A percentile compares a stretch with the other conserved stretches of the same genome.
phyloP scores from a whole-genome alignment of 1,139 yeast species.

The Candida sp. region DNA sequence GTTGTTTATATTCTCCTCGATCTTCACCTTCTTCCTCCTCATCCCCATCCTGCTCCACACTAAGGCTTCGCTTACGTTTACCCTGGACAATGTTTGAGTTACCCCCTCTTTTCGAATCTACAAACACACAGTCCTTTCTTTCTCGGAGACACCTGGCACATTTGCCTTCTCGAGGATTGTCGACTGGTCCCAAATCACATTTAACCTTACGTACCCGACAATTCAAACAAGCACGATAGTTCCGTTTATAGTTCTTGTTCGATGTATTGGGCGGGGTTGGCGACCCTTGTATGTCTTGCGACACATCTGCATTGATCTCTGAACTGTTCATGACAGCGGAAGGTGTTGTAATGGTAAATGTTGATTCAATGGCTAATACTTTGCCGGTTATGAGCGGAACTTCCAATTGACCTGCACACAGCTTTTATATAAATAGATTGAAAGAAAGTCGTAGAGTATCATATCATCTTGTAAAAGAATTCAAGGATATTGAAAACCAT shows the following conservation, averaged over 20 bases:
- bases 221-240: slow-evolving; percentile 79
- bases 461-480: too few relatives aligned
- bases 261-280: neutral
- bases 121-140: slow-evolving; percentile 76
- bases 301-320: slow-evolving; percentile 1
- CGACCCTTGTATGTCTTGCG: neutral
- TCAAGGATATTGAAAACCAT: too few relatives aligned
- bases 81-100: slow-evolving; percentile 44
- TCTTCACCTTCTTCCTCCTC: neutral
- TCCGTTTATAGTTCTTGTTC: slow-evolving; percentile 43
- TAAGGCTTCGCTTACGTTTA: slow-evolving; percentile 13
- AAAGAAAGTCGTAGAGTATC: too few relatives aligned
- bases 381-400: neutral
- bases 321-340: neutral
- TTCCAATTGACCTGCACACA: neutral
- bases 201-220: slow-evolving; percentile 81
- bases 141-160: slow-evolving; percentile 85
- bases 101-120: slow-evolving; percentile 61
- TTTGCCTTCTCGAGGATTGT: slow-evolving; percentile 74
- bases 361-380: neutral
- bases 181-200: slow-evolving; percentile 79
- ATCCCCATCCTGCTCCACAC: neutral
- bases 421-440: too few relatives aligned
- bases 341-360: neutral
- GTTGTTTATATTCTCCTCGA: neutral